A percentile compares a stretch with the other conserved stretches of the same genome.
phyloP scores from a whole-genome alignment of 345 rosid genomes.

The Brassica carinata region DNA sequence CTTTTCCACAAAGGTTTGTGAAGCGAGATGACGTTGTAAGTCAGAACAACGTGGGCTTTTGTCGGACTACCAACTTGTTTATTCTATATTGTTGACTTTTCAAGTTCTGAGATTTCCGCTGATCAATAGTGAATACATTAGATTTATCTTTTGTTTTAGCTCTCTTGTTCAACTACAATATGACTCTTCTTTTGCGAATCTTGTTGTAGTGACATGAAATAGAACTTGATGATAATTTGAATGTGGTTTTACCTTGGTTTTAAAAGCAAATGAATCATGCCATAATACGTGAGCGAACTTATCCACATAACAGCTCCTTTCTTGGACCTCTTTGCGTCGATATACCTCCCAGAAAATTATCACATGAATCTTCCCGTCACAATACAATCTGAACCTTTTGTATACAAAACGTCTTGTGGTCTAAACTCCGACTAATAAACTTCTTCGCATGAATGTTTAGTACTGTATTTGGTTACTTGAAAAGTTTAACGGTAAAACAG shows the following conservation, averaged over 20 bases:
- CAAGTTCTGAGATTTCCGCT: not conserved
- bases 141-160: not conserved
- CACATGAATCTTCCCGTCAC: not conserved
- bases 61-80: constrained; percentile 31
- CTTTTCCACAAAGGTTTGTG: constrained; percentile 9
- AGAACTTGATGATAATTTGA: not conserved
- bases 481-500: not conserved
- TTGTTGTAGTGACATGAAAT: not conserved
- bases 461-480: not conserved
- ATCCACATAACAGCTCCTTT: not conserved
- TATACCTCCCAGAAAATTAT: not conserved
- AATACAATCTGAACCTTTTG: not conserved
- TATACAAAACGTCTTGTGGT: not conserved
- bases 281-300: not conserved
- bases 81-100: constrained; percentile 36
- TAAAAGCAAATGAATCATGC: not conserved
- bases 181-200: not conserved
- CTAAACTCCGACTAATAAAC: not conserved
- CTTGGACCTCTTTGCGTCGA: not conserved
- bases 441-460: not conserved
- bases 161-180: constrained; percentile 13
- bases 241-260: not conserved
- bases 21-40: constrained; percentile 32
- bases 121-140: not conserved
- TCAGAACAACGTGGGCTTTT: constrained; percentile 30